These are phyloP conservation scores for Rhododendron griersonianum DNA, from an alignment of 148 eudicot genomes.

Conservation along the genomic window DNA sequence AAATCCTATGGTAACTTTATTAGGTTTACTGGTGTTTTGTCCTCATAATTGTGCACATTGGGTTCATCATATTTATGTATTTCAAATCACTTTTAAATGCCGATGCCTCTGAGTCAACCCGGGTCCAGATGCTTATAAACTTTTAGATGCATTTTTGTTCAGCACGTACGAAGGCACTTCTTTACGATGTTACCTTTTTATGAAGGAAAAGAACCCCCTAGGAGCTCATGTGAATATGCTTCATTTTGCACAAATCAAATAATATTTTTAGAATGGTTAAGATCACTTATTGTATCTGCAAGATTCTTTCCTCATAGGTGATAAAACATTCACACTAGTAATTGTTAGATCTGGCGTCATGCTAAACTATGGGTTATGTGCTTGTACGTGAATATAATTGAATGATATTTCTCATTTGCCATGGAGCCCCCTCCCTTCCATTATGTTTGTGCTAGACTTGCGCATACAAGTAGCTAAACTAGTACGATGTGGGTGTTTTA, in stretches of 20 bases:
- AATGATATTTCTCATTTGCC: background rate
- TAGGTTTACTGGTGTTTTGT: background rate
- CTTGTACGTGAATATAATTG: background rate
- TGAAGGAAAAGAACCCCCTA: background rate
- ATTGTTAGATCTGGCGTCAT: background rate
- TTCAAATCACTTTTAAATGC: background rate
- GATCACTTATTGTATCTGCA: background rate
- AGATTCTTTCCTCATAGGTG: background rate
- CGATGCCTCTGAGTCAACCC: background rate
- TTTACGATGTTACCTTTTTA: background rate
- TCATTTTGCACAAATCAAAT: background rate
- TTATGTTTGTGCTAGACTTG: background rate
- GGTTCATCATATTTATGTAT: background rate
- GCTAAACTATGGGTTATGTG: background rate
- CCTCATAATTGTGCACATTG: background rate
- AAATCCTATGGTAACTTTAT: background rate
- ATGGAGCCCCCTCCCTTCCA: background rate
- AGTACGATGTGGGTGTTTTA: background rate
- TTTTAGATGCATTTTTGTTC: background rate
- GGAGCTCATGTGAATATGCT: conserved; percentile 1
- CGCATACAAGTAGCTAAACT: background rate
- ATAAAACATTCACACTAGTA: background rate
- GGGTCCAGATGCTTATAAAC: background rate
- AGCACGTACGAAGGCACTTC: background rate
- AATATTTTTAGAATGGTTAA: background rate